Base-by-base conservation (phyloP, 352 stramenopile genomes). In the Pythium plurisporium region DNA sequence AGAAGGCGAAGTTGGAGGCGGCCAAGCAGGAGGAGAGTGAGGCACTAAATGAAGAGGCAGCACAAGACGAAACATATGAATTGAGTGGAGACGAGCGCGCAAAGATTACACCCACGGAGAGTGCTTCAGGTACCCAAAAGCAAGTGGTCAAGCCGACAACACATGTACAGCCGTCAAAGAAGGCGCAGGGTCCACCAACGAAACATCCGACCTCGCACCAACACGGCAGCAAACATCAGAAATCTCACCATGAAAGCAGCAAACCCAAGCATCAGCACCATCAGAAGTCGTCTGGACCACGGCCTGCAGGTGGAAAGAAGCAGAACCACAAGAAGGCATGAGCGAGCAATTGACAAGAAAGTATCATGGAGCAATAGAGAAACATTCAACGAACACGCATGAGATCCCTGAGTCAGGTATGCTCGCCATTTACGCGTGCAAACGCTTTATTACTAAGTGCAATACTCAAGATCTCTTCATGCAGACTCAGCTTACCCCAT, bases 1-100 rank as follows among this genome's bases (percentile, higher is more conserved):
- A 67, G 38, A 67, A 82, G 27, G 63, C 31, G 8, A 34, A 44
- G 25, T 45, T 40, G 17, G 59, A 55, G 26, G 49, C 38, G 2
- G 26, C 57, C 10, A 17, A 51, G n/a, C 45, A 27, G 0, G 41
- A 53, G 0, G 42, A 25, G 5, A 41, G 27, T 1, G 30, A 41
- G 5, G 40, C 29, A 2, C 31, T 56, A 5, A 38, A 46, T 0
- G 40, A 40, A 11, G 30, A 52, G 3, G 30, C 19, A 0, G 44
- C 40, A 15, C 34, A 36, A 45, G 36, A 45, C 4, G 31, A 17
- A 30, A 27, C 4, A 40, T 14, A 29, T 22, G 19, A 51, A 40
- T 2, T 34, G 17, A 29, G 9, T 7, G 49, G 48, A 6, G 36
- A 33, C 26, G n/a, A n/a, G n/a, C n/a, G n/a, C n/a, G n/a, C n/a